Evolutionary conservation across 2,329 filamentous ascomycete genomes (phyloP).

Genomic region (Colletotrichum limetticola): DNA sequence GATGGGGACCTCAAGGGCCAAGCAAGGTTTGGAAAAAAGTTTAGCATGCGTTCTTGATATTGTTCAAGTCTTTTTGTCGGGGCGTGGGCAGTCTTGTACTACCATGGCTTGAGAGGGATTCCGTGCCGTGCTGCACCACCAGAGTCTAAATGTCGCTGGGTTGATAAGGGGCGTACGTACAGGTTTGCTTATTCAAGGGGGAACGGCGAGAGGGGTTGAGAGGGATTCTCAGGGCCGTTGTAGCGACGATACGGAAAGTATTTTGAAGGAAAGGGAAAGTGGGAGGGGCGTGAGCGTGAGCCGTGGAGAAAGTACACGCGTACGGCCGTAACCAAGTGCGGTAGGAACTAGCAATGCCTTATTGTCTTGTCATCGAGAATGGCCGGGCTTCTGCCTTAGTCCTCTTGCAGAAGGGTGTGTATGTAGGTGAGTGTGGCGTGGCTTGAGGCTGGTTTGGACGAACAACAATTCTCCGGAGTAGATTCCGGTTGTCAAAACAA

Average conservation of each 20-base stretch:
- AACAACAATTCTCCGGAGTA: neutral
- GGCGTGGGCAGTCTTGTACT: neutral
- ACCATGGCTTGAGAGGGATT: neutral
- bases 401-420: neutral
- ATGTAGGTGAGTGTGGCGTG: neutral
- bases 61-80: neutral
- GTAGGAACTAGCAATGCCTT: neutral
- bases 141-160: neutral
- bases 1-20: neutral
- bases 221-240: neutral
- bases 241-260: neutral
- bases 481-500: neutral
- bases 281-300: neutral
- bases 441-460: neutral
- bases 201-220: neutral
- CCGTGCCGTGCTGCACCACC: neutral
- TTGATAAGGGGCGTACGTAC: neutral
- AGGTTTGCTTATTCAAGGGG: neutral
- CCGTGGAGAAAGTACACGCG: neutral
- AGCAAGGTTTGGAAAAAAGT: neutral
- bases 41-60: neutral
- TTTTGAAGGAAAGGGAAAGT: neutral
- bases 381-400: neutral
- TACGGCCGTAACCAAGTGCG: neutral
- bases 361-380: neutral